These are phyloP conservation scores for Quercus suber DNA, from an alignment of 306 rosid species.

Conservation along the genomic window DNA sequence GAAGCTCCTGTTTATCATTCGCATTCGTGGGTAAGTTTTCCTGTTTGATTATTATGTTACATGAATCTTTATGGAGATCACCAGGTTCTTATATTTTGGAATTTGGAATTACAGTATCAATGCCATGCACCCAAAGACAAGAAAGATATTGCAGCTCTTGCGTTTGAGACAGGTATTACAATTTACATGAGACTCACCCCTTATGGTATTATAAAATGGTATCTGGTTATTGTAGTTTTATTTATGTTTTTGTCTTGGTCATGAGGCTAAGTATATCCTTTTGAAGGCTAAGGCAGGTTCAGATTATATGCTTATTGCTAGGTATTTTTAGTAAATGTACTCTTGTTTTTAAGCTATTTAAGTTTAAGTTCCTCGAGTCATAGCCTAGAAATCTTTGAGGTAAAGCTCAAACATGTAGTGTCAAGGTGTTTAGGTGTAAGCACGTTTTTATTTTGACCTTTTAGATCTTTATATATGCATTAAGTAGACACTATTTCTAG, in stretches of 20 bases:
- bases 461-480: background rate
- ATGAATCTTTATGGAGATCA: background rate
- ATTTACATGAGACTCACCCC: background rate
- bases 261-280: too few relatives aligned
- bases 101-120: conserved; percentile 62
- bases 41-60: background rate
- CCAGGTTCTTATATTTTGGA: background rate
- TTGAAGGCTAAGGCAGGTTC: too few relatives aligned
- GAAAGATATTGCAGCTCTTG: conserved; percentile 75
- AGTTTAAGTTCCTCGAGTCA: background rate
- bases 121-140: conserved; percentile 87
- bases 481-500: background rate
- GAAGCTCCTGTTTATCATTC: conserved; percentile 75
- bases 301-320: too few relatives aligned
- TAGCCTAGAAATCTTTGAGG: background rate
- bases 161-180: conserved; percentile 75
- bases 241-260: too few relatives aligned
- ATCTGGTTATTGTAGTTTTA: too few relatives aligned
- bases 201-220: background rate
- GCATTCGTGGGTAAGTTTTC: conserved; percentile 78
- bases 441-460: background rate
- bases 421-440: background rate
- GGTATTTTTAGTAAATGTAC: too few relatives aligned
- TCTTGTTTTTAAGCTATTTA: background rate
- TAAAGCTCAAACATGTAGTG: background rate